These are phyloP conservation scores for Kokia cookei DNA, from an alignment of 441 rosid genomes.

Conservation along the genomic window DNA sequence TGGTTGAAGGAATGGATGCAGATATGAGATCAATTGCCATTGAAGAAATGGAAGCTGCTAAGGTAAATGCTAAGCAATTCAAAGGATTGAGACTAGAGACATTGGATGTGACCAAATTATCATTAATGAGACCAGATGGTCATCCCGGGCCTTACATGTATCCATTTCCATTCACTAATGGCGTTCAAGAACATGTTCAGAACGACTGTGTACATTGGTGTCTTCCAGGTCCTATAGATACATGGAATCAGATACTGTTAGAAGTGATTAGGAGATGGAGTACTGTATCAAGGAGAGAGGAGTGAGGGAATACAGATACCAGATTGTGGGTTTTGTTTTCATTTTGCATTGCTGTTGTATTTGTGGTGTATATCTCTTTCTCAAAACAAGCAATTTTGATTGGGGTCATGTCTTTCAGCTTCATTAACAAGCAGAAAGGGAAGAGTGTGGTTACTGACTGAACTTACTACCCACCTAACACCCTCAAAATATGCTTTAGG, in stretches of 20 bases:
- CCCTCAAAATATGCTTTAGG: too few relatives aligned
- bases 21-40: conserved; percentile 64
- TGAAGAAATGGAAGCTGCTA: conserved; percentile 53
- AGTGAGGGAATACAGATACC: conserved; percentile 7
- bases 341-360: not conserved
- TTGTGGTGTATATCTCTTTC: conserved; percentile 3
- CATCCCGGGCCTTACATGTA: conserved; percentile 94
- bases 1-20: conserved; percentile 69
- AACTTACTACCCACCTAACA: too few relatives aligned
- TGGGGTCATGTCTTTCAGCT: not conserved
- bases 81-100: conserved; percentile 44
- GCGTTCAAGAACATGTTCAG: conserved; percentile 63
- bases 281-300: conserved; percentile 9
- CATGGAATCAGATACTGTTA: conserved; percentile 83
- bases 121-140: conserved; percentile 78
- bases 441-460: not conserved
- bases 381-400: not conserved
- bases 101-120: conserved; percentile 66
- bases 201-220: conserved; percentile 99
- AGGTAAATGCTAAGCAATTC: conserved; percentile 16
- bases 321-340: not conserved
- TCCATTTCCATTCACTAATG: conserved; percentile 68
- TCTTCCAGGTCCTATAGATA: conserved; percentile 88
- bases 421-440: not conserved
- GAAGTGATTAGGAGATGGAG: conserved; percentile 59